Conservation (phyloP, 768 basidiomycete genomes). For the Leccinum incarnatum region DNA sequence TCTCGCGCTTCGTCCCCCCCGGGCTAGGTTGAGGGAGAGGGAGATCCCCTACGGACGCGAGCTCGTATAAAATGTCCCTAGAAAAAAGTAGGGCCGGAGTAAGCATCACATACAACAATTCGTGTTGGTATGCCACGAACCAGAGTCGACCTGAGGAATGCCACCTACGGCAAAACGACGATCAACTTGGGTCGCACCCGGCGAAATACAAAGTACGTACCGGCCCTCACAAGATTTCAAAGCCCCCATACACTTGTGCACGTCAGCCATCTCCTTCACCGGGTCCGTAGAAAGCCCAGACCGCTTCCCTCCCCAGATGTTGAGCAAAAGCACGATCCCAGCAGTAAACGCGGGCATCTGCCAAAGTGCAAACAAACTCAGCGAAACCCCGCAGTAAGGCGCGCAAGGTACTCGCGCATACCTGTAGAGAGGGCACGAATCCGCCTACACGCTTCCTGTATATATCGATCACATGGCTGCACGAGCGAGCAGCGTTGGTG, state of each 20-base stretch:
- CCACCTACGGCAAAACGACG: conserved; percentile 34
- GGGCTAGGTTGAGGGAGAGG: conserved; percentile 59
- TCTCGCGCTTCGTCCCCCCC: conserved; percentile 58
- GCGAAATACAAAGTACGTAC: conserved; percentile 21
- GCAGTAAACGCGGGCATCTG: conserved; percentile 46
- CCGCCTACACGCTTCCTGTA: conserved; percentile 37
- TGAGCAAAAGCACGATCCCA: conserved; percentile 52
- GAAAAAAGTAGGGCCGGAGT: not conserved
- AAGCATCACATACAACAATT: not conserved
- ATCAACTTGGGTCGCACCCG: not conserved
- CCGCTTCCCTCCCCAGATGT: conserved; percentile 52
- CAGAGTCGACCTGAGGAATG: conserved; percentile 48
- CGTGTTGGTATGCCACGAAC: conserved; percentile 28
- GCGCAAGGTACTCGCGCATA: conserved; percentile 6
- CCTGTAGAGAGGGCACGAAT: conserved; percentile 29
- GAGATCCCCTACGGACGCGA: conserved; percentile 68
- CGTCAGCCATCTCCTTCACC: conserved; percentile 47
- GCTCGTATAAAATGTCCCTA: conserved; percentile 73
- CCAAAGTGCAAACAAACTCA: not conserved
- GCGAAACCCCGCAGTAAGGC: not conserved
- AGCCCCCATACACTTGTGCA: conserved; percentile 47
- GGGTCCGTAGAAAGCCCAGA: conserved; percentile 41
- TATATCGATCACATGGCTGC: conserved; percentile 66
- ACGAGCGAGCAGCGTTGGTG: conserved; percentile 79
- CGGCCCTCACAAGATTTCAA: conserved; percentile 36